Evolutionary conservation across 139 green algal species (phyloP).

Genomic region (Gonium pectorale): DNA sequence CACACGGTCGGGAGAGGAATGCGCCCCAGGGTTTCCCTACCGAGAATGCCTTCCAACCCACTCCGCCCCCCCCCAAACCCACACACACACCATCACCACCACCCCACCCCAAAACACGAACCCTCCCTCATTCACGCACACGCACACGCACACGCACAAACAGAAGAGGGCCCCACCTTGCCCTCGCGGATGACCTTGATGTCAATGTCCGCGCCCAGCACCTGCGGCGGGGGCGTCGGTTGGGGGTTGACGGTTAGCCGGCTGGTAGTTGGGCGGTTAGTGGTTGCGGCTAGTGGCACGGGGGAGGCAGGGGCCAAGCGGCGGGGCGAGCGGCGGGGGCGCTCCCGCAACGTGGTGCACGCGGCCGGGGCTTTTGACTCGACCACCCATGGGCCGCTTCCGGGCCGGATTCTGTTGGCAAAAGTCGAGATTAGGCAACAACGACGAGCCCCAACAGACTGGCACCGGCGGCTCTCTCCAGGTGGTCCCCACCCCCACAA

Average conservation of each 20-base stretch:
- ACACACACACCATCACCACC: too few species aligned
- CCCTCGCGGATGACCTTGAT: constrained; percentile 64
- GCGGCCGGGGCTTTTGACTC: background rate
- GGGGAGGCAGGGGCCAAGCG: background rate
- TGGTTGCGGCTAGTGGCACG: background rate
- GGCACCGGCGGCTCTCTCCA: too few species aligned
- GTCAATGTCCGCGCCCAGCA: constrained; percentile 90
- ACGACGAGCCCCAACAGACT: too few species aligned
- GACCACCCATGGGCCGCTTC: background rate
- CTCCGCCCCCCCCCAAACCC: too few species aligned
- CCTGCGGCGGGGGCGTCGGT: too few species aligned
- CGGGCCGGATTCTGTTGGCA: background rate
- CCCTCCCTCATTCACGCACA: background rate
- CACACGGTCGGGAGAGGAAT: too few species aligned
- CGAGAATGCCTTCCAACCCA: too few species aligned
- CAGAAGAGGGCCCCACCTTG: constrained; percentile 27
- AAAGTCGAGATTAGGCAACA: too few species aligned
- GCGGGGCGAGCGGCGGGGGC: background rate
- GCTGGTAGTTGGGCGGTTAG: too few species aligned
- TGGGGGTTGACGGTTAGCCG: background rate
- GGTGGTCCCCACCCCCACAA: too few species aligned
- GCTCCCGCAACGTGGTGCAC: background rate
- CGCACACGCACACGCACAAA: background rate
- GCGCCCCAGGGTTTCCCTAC: too few species aligned
- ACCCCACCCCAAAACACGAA: background rate